Evolutionary conservation across 345 rosid species (phyloP), one percentile per base, ranked within the genome.

Genomic region (Hibiscus trionum): DNA sequence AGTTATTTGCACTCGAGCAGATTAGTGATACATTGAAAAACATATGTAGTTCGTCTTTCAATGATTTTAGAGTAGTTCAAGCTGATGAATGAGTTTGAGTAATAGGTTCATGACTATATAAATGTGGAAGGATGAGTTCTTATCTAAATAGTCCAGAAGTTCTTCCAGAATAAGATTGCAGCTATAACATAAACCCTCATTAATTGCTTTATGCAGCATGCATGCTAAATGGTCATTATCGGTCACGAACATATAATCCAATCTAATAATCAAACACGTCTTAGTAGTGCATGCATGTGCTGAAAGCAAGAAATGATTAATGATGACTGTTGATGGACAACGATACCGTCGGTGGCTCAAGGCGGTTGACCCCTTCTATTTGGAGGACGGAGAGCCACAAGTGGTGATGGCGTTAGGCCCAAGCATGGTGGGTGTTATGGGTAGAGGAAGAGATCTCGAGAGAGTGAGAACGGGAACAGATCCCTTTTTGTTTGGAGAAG

Each of bases 301-400:
- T 65, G 53, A 65, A 65, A 12, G 53, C 11, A 65, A 65, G 69
- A 65, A 65, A 65, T 65, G 50, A 19, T 10, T 66, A n/a, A 50
- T 44, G 33, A 64, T 65, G 44, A 39, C 11, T 39, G 44, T 39
- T 39, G 44, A 39, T 8, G 44, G 44, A 7, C 44, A 39, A 39
- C 0, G 44, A 7, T 0, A 39, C 44, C 44, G 10, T 39, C 10
- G 11, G 44, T 39, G 44, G 44, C 10, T 39, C 44, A 39, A 39
- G 44, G 11, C 11, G 2, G 44, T 8, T 39, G 44, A 39, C 44
- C 44, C 44, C 44, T 39, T 39, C 44, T 8, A 39, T 39, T 39
- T 39, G 9, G 44, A 39, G 44, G 11, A 39, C 44, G 8, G 10
- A 39, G 10, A 7, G 10, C 10, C 44, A 37, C 44, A 37, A 37